These are phyloP conservation scores for Quercus lobata DNA, from an alignment of 331 rosid species.

Conservation along the genomic window DNA sequence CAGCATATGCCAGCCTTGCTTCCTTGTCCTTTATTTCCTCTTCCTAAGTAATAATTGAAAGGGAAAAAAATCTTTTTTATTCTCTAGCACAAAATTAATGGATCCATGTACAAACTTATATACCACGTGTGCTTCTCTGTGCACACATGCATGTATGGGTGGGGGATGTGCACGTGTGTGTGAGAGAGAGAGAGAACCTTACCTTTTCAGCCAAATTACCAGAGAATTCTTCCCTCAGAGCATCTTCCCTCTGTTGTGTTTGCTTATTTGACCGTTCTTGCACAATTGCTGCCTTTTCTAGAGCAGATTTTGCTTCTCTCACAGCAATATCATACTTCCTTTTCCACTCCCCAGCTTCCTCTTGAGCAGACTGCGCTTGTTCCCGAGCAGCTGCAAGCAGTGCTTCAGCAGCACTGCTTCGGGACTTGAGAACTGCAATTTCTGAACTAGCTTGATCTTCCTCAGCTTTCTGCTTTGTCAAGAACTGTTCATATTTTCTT, in stretches of 20 bases:
- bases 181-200: constrained; percentile 7
- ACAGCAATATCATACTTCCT: constrained; percentile 80
- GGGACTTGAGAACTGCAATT: constrained; percentile 78
- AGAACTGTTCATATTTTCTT: constrained; percentile 67
- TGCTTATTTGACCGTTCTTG: constrained; percentile 78
- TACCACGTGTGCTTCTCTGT: background rate
- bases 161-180: background rate
- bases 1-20: constrained; percentile 67
- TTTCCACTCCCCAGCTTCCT: constrained; percentile 97
- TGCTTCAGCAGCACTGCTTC: constrained; percentile 87
- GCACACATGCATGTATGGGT: background rate
- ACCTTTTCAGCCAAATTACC: constrained; percentile 76
- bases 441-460: constrained; percentile 79
- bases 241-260: constrained; percentile 86
- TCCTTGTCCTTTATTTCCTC: constrained; percentile 70
- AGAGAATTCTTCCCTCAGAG: constrained; percentile 79
- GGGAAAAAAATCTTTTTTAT: constrained; percentile 7
- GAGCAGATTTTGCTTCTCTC: constrained; percentile 83
- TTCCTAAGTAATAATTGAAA: constrained; percentile 52
- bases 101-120: background rate
- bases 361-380: constrained; percentile 91
- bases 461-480: constrained; percentile 79
- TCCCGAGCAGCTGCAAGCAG: constrained; percentile 87
- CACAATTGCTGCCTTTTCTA: constrained; percentile 79
- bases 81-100: background rate